Evolutionary conservation across 495 filamentous ascomycete genomes (phyloP).

Genomic region (Jackrogersella minutella): DNA sequence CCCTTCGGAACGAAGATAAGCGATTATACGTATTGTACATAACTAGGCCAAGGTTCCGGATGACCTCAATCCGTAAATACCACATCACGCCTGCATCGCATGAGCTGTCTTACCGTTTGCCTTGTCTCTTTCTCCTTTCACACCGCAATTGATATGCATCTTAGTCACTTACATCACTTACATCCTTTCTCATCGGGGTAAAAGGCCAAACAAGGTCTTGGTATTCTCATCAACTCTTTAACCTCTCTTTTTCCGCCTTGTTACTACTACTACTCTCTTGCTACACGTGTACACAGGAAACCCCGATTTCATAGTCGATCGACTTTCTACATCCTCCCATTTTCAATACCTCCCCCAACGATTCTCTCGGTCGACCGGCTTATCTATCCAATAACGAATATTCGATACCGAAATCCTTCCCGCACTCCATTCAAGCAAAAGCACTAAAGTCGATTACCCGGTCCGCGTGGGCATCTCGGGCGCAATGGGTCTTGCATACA

Average conservation of each 20-base stretch:
- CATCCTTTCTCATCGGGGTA: not conserved
- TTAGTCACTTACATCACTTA: not conserved
- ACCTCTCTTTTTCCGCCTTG: not conserved
- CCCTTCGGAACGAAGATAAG: not conserved
- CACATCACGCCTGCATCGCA: slow-evolving; percentile 11
- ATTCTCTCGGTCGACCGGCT: not conserved
- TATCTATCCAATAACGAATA: not conserved
- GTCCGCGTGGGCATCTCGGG: slow-evolving; percentile 6
- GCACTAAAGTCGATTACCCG: not conserved
- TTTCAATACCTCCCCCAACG: not conserved
- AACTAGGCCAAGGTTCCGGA: not conserved
- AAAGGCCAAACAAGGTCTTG: not conserved
- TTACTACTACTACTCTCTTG: not conserved
- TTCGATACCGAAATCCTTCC: not conserved
- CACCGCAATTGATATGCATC: slow-evolving; percentile 9
- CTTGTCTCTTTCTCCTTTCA: slow-evolving; percentile 6
- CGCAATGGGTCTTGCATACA: slow-evolving; percentile 93
- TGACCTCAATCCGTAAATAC: slow-evolving; percentile 24
- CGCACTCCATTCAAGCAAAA: not conserved
- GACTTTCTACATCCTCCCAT: not conserved
- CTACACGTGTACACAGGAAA: not conserved
- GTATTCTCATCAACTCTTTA: not conserved
- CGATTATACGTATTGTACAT: too few species aligned
- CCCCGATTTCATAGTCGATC: not conserved
- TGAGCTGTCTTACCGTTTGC: slow-evolving; percentile 1